A percentile compares a stretch with the other conserved stretches of the same genome.
phyloP scores from a whole-genome alignment of 345 rosid species.

The Pugionium cornutum region DNA sequence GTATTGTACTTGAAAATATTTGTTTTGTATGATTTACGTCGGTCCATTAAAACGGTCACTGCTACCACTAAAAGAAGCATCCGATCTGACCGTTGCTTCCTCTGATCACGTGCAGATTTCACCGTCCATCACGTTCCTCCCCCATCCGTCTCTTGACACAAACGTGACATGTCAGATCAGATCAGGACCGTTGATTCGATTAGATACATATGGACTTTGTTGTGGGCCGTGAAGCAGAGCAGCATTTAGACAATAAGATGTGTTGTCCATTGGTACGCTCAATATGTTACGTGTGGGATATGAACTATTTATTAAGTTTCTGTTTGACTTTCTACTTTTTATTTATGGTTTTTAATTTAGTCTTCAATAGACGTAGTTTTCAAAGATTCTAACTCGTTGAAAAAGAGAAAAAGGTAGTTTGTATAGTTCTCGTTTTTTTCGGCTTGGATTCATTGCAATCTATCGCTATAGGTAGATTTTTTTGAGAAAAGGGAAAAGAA shows the following conservation, averaged over 20 bases:
- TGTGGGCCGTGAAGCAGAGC: constrained; percentile 28
- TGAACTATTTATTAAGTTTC: constrained; percentile 13
- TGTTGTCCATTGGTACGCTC: constrained; percentile 29
- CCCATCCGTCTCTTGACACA: constrained; percentile 21
- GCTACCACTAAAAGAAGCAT: constrained; percentile 31
- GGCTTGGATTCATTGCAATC: constrained; percentile 17
- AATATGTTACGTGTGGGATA: neutral
- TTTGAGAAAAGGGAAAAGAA: neutral
- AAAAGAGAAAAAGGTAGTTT: neutral
- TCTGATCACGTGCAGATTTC: constrained; percentile 41
- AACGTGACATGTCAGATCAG: constrained; percentile 23
- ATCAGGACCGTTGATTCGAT: constrained; percentile 29
- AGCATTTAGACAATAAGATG: neutral
- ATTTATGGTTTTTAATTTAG: neutral
- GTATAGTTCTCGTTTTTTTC: constrained; percentile 25
- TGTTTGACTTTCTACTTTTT: neutral
- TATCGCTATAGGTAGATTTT: constrained; percentile 3
- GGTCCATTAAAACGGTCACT: constrained; percentile 37
- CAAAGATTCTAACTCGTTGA: constrained; percentile 25
- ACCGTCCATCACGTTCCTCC: constrained; percentile 37
- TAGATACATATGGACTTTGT: neutral
- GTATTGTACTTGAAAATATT: constrained; percentile 11
- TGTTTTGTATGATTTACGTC: constrained; percentile 18
- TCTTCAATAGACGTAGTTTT: neutral
- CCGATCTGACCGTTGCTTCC: constrained; percentile 34